Evolutionary conservation across 371 early-diverging fungal genomes (phyloP).

Genomic region (Mortierella sp.): DNA sequence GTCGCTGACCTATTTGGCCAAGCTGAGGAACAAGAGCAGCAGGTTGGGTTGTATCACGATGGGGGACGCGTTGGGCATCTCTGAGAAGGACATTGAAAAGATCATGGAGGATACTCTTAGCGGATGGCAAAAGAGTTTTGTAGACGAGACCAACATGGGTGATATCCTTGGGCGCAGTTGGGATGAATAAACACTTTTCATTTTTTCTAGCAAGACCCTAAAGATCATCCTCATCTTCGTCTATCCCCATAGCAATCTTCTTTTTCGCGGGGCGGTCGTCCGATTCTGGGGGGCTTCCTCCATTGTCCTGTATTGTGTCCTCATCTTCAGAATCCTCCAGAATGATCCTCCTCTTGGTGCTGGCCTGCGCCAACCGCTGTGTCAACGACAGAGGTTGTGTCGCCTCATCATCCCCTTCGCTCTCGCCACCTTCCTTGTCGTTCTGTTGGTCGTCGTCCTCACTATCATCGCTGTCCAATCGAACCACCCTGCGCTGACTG

Average conservation of each 20-base stretch:
- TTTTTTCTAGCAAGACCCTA: too few relatives aligned
- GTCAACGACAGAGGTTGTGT: conserved; percentile 22
- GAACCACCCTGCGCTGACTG: not conserved
- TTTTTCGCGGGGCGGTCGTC: conserved; percentile 28
- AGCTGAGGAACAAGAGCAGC: conserved; percentile 35
- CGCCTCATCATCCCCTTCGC: conserved; percentile 4
- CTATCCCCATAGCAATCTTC: conserved; percentile 25
- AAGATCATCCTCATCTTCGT: not conserved
- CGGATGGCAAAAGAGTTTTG: conserved; percentile 54
- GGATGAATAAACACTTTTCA: conserved; percentile 25
- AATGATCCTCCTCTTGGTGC: conserved; percentile 35
- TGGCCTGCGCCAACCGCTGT: conserved; percentile 13
- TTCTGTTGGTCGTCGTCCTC: conserved; percentile 5
- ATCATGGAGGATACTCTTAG: conserved; percentile 52
- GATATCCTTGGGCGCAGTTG: conserved; percentile 52
- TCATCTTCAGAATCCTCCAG: conserved; percentile 42
- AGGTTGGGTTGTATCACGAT: conserved; percentile 54
- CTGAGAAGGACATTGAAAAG: conserved; percentile 52
- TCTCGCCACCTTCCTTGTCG: conserved; percentile 10
- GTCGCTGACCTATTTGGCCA: conserved; percentile 36
- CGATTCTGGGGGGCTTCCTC: conserved; percentile 1
- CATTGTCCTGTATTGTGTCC: conserved; percentile 8
- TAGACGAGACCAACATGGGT: conserved; percentile 47
- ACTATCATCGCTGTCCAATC: conserved; percentile 14
- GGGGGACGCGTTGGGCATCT: conserved; percentile 54